These are phyloP conservation scores for Ziziphus jujuba DNA, from an alignment of 306 rosid species.

Conservation along the genomic window DNA sequence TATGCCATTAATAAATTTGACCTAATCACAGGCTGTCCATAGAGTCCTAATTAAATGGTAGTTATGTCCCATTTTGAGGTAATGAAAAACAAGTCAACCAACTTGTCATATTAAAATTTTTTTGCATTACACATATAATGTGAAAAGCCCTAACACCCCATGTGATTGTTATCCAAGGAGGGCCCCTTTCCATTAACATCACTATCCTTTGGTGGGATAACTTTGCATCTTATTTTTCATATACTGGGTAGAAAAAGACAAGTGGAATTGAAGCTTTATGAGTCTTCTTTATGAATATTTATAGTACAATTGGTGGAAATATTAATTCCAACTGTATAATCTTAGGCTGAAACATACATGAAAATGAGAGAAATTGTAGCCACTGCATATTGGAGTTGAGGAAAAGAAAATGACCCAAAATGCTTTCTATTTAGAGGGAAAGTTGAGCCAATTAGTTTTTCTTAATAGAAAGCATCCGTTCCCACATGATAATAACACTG, in stretches of 20 bases:
- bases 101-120: slow-evolving; percentile 35
- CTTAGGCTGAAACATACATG: background rate
- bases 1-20: slow-evolving; percentile 43
- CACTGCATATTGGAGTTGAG: background rate
- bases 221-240: slow-evolving; percentile 29
- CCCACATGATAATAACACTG: background rate
- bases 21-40: slow-evolving; percentile 66
- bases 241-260: slow-evolving; percentile 29
- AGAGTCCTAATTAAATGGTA: slow-evolving; percentile 46
- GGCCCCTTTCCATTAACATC: slow-evolving; percentile 46
- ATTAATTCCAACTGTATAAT: slow-evolving; percentile 7
- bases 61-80: slow-evolving; percentile 38
- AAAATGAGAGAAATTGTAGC: background rate
- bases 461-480: background rate
- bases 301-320: slow-evolving; percentile 5
- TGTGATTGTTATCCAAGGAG: slow-evolving; percentile 46
- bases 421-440: background rate
- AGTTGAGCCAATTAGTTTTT: background rate
- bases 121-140: slow-evolving; percentile 36
- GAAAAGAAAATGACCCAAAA: background rate
- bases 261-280: slow-evolving; percentile 1
- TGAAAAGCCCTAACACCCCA: slow-evolving; percentile 53
- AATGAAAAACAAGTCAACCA: slow-evolving; percentile 50
- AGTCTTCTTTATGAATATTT: background rate
- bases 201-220: slow-evolving; percentile 35